Evolutionary conservation across 2,329 filamentous ascomycete species (phyloP), one percentile per base, ranked within the genome.

Genomic region (Anthostomella pinea): DNA sequence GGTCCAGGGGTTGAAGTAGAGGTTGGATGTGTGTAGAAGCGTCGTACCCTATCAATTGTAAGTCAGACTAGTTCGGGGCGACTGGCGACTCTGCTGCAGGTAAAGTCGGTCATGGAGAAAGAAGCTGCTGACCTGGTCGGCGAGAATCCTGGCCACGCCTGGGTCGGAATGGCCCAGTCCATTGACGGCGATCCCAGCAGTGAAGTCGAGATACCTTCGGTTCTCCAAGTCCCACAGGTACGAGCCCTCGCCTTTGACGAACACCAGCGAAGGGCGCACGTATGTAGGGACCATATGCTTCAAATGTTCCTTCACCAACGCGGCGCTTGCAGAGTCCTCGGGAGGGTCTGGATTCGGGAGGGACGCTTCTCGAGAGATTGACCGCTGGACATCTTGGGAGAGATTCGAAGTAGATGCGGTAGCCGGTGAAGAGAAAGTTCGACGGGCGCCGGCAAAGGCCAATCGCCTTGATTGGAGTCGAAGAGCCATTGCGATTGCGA

Each of bases 211-310:
- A 61, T 96, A 98, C 60, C 81, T 82, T 43, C 87, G 73, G 59
- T 93, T 86, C 67, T 96, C 89, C 23, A 91, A 68, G 61, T 98
- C 93, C 79, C 83, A 97, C 45, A 98, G 65, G 61, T 89, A 90
- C 43, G 84, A 89, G 3, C 93, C 93, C 59, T 88, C 72, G 46
- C 90, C 93, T 61, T 83, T 86, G 40, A 89, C 81, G 63, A 98
- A 96, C 58, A 97, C 86, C 2, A 89, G 88, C 28, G 85, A 76
- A 31, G 93, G 91, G 17, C 93, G 87, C 34, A 88, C 81, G 65
- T 98, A 98, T 35, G 93, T 98, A 2, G 89, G 84, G 18, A 98
- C 86, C 91, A 98, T 97, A 67, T 82, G 97, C 3, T 86, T 85
- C 20, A 82, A 75, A 54, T 89, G 81, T 43, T 87, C 79, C 49